Conservation (phyloP, 306 rosid species). For the Clitoria ternatea region DNA sequence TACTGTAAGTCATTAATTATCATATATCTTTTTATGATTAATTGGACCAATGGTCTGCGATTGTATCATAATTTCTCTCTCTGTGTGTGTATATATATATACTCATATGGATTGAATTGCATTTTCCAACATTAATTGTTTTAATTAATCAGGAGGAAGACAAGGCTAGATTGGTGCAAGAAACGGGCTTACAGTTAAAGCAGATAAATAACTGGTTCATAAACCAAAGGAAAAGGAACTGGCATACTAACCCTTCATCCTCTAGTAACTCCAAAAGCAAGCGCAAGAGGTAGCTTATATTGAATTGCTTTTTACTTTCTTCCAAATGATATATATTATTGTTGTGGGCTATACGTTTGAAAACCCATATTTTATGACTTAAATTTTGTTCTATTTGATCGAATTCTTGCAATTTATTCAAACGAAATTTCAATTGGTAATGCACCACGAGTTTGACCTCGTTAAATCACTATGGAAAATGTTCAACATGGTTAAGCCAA, state of each 20-base stretch:
- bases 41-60: no score
- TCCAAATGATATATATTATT: neutral
- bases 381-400: no score
- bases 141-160: conserved; percentile 98
- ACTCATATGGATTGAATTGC: no score
- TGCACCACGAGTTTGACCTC: no score
- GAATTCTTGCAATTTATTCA: neutral
- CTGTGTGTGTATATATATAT: no score
- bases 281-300: conserved; percentile 74
- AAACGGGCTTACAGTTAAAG: conserved; percentile 90
- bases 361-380: neutral
- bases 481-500: no score
- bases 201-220: conserved; percentile 56
- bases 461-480: no score
- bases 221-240: conserved; percentile 75
- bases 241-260: conserved; percentile 73
- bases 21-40: no score
- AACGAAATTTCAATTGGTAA: neutral
- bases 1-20: conserved; percentile 46
- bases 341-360: neutral
- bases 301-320: neutral
- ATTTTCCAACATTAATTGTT: neutral
- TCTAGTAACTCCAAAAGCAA: conserved; percentile 59
- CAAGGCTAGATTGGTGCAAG: conserved; percentile 81
- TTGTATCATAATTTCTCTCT: no score